These are phyloP conservation scores for Trichosporon sp. DNA, from an alignment of 1,284 basidiomycete species.

Conservation along the genomic window DNA sequence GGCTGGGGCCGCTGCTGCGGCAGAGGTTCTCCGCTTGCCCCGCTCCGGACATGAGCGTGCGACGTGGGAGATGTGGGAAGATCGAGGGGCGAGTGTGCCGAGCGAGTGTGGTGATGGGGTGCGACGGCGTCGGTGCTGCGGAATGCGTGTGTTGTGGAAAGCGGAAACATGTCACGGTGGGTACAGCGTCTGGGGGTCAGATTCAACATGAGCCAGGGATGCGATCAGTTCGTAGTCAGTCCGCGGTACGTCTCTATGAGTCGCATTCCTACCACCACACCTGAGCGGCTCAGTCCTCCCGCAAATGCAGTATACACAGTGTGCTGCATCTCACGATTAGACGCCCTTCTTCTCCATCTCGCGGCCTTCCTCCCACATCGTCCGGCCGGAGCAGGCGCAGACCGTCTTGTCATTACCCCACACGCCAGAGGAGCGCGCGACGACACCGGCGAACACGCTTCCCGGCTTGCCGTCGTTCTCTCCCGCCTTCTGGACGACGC, in stretches of 20 bases:
- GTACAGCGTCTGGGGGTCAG: neutral
- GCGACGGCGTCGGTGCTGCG: neutral
- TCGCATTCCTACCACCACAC: neutral
- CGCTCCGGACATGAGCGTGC: too few relatives aligned
- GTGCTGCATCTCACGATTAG: neutral
- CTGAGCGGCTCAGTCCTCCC: neutral
- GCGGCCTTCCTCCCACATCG: conserved; percentile 58
- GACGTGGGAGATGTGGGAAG: neutral
- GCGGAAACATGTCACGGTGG: neutral
- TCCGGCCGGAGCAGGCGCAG: conserved; percentile 57
- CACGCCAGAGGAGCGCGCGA: conserved; percentile 55
- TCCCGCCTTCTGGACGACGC: conserved; percentile 47
- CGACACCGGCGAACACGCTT: conserved; percentile 55
- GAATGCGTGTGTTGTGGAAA: neutral
- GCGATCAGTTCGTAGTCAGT: neutral
- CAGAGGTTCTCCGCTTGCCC: neutral
- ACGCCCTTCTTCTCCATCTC: conserved; percentile 52
- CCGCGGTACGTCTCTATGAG: neutral
- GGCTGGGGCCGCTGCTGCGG: neutral
- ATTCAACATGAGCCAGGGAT: neutral
- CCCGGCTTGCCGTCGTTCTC: conserved; percentile 14
- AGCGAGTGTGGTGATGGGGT: neutral
- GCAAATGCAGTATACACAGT: neutral
- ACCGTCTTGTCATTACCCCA: conserved; percentile 59
- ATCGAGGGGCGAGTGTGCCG: neutral